Evolutionary conservation across 768 basidiomycete species (phyloP).

Genomic region (Macrocybe gigantea): DNA sequence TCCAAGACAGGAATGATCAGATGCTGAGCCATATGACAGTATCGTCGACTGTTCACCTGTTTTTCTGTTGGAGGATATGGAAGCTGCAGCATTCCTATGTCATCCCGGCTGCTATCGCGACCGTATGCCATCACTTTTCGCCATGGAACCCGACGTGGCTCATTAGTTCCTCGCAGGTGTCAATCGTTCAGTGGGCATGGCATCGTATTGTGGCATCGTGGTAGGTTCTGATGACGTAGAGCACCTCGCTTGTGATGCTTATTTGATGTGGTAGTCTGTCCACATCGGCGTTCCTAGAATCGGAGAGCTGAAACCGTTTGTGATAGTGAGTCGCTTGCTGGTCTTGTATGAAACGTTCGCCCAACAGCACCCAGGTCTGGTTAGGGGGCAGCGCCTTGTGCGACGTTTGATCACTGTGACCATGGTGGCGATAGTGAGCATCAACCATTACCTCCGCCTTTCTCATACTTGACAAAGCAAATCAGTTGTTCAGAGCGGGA

Average conservation of each 20-base stretch:
- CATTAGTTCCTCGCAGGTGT: slow-evolving; percentile 1
- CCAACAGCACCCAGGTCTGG: slow-evolving; percentile 13
- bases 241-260: not conserved
- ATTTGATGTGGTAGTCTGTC: not conserved
- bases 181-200: slow-evolving; percentile 6
- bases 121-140: not conserved
- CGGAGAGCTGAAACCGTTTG: slow-evolving; percentile 6
- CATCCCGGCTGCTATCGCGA: slow-evolving; percentile 6
- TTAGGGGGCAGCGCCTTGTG: slow-evolving; percentile 16
- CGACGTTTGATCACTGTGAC: slow-evolving; percentile 18
- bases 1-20: not conserved
- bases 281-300: slow-evolving; percentile 3
- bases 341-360: not conserved
- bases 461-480: not conserved
- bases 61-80: slow-evolving; percentile 19
- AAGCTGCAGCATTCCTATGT: slow-evolving; percentile 8
- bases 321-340: slow-evolving; percentile 4
- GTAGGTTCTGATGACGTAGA: not conserved
- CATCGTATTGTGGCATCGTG: slow-evolving; percentile 6
- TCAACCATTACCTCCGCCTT: not conserved
- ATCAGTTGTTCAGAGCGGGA: slow-evolving; percentile 6
- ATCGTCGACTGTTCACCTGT: slow-evolving; percentile 8
- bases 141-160: not conserved
- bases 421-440: slow-evolving; percentile 19
- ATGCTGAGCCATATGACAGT: slow-evolving; percentile 1